phyloP scores from a whole-genome alignment of 164 flowering plant species.

The Kingdonia uniflora region DNA sequence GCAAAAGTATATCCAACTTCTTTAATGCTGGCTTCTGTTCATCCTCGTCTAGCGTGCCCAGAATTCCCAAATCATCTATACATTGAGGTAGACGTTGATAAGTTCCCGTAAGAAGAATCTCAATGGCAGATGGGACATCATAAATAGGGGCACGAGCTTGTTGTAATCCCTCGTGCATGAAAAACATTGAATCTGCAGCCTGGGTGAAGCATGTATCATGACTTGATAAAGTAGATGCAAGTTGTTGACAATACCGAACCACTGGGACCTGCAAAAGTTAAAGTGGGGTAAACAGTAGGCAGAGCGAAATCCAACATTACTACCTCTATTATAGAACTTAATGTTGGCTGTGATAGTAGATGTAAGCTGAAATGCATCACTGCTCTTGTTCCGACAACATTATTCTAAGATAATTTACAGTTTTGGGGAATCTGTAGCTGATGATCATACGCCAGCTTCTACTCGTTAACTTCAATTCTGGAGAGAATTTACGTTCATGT shows the following conservation, averaged over 20 bases:
- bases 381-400: too few relatives aligned
- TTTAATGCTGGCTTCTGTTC: conserved; percentile 67
- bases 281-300: neutral
- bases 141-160: conserved; percentile 98
- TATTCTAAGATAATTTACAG: too few relatives aligned
- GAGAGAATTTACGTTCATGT: too few relatives aligned
- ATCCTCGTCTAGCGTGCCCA: conserved; percentile 44
- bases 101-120: conserved; percentile 70
- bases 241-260: conserved; percentile 91
- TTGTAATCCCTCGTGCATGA: conserved; percentile 95
- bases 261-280: conserved; percentile 70
- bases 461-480: too few relatives aligned
- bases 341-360: too few relatives aligned
- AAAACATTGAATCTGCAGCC: conserved; percentile 92
- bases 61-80: conserved; percentile 72
- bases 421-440: too few relatives aligned
- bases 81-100: conserved; percentile 90
- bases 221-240: conserved; percentile 78
- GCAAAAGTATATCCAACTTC: conserved; percentile 70
- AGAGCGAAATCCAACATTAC: too few relatives aligned
- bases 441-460: too few relatives aligned
- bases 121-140: conserved; percentile 96
- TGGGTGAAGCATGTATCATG: conserved; percentile 97
- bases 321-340: too few relatives aligned
- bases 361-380: too few relatives aligned